Conservation (phyloP, 257 asterid species). For the Solanum pinnatisectum region DNA sequence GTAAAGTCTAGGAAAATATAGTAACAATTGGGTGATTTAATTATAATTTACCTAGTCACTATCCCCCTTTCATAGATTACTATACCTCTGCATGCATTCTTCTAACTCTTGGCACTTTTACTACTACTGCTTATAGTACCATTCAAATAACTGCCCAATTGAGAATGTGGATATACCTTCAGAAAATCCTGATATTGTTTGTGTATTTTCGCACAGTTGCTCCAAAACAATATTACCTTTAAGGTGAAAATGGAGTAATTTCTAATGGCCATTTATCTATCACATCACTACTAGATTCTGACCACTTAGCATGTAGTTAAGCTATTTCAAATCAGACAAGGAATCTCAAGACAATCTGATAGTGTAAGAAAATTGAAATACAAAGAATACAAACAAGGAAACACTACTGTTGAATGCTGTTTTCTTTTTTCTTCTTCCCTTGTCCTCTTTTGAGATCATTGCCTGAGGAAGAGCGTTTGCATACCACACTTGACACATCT, state of each 20-base stretch:
- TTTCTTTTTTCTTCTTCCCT: background rate
- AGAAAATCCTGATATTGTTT: background rate
- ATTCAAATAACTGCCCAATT: background rate
- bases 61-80: too few species aligned
- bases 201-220: background rate
- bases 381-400: background rate
- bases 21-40: too few species aligned
- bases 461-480: background rate
- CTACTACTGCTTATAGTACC: background rate
- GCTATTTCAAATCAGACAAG: background rate
- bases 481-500: background rate
- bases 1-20: too few species aligned
- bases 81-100: too few species aligned
- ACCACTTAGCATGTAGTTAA: background rate
- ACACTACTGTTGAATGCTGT: background rate
- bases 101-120: too few species aligned
- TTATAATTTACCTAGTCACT: too few species aligned
- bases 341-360: background rate
- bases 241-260: background rate
- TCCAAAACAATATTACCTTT: background rate
- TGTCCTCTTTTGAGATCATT: background rate
- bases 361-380: background rate
- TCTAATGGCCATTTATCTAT: background rate
- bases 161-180: background rate
- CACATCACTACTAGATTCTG: background rate